Evolutionary conservation across 768 basidiomycete genomes (phyloP), one percentile per base, ranked within the genome.

Genomic region (Podaxis sp.): DNA sequence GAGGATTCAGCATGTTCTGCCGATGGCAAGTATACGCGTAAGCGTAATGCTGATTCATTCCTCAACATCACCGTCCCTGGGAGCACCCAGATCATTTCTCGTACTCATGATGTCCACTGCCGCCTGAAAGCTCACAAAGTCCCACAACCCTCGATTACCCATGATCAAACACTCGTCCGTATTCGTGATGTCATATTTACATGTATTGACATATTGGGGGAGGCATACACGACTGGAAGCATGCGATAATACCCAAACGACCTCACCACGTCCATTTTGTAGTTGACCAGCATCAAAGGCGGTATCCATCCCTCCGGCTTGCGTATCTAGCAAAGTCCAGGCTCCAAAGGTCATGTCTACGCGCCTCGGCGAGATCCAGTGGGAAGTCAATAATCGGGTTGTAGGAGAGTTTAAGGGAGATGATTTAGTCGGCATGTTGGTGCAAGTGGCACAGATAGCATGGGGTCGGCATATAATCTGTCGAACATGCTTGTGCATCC

Each of bases 111-210:
- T 95, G 73, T 99, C 96, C 59, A 99, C 95, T 1, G 97, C 96
- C 0, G 92, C 96, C 73, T 98, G 94, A 71, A 92, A 93, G 5
- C 92, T 89, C 66, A 99, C 90, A 66, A 86, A 92, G 67, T 96
- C 91, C 97, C 97, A 99, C 24, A 99, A 72, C 0, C 93, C 94
- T 5, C 87, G 84, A 72, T 99, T 98, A 33, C 89, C 97, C 64
- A 99, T 84, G 77, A 99, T 96, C 69, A 99, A 85, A 70, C 99
- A 97, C 74, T 99, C 96, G 74, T 99, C 97, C 59, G 87, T 82
- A 64, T 92, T 89, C 2, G 86, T 82, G 17, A 99, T 76, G 52
- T 87, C 82, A 65, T 89, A 86, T 4, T 78, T 79, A 66, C 78
- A 79, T 64, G 96, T 84, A 71, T 93, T 85, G 0, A 28, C 28